Conservation (phyloP, 2,329 filamentous ascomycete species). For the Fusarium oxysporum region DNA sequence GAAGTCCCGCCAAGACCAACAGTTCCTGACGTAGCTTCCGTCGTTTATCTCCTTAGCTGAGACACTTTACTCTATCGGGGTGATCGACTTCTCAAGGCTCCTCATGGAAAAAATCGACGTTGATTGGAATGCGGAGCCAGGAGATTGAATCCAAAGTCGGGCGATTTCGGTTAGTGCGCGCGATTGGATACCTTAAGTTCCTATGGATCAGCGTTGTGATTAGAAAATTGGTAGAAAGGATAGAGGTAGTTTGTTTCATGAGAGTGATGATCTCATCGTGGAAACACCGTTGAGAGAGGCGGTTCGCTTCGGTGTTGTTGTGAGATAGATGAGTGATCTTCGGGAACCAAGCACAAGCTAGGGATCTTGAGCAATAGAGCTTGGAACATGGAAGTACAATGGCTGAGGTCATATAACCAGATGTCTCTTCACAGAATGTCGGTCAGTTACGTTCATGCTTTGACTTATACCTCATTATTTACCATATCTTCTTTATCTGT, state of each 20-base stretch:
- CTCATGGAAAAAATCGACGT: neutral
- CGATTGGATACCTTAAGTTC: neutral
- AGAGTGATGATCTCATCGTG: constrained; percentile 14
- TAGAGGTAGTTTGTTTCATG: neutral
- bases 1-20: neutral
- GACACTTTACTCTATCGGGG: neutral
- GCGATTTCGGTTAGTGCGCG: neutral
- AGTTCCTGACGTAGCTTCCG: constrained; percentile 6
- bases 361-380: neutral
- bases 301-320: neutral
- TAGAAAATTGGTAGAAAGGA: neutral
- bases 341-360: neutral
- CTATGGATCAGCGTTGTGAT: neutral
- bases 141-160: neutral
- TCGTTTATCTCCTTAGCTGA: neutral
- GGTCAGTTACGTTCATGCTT: neutral
- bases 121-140: constrained; percentile 27
- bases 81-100: neutral
- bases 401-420: constrained; percentile 13
- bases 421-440: neutral
- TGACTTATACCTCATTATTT: neutral
- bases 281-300: neutral
- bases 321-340: constrained; percentile 5
- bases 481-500: neutral
- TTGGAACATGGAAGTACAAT: neutral